Conservation (phyloP, 331 rosid genomes). For the Rhamnella rubrinervis region DNA sequence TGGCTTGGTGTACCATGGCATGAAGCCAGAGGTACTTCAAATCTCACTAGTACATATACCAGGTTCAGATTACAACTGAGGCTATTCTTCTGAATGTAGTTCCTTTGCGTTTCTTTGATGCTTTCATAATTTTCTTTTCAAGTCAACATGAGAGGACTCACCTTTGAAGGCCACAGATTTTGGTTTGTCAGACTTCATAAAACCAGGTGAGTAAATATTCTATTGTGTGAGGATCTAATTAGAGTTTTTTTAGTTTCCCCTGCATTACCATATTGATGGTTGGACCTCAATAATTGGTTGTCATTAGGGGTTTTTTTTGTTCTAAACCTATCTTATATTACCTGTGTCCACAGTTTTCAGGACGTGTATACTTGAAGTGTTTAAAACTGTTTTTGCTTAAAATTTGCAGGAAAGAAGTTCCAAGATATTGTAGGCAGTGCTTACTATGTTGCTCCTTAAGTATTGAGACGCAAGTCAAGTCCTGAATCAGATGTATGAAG, state of each 20-base stretch:
- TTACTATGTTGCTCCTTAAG: slow-evolving; percentile 68
- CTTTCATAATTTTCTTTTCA: slow-evolving; percentile 83
- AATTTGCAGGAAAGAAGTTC: slow-evolving; percentile 71
- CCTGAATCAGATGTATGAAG: slow-evolving; percentile 99
- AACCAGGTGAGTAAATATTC: slow-evolving; percentile 61
- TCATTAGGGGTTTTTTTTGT: neutral
- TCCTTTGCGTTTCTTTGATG: slow-evolving; percentile 26
- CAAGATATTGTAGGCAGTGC: slow-evolving; percentile 98
- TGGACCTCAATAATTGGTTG: neutral
- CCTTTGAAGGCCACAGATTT: slow-evolving; percentile 91
- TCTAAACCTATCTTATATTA: slow-evolving; percentile 8
- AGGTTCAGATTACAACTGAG: slow-evolving; percentile 18
- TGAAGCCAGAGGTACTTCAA: slow-evolving; percentile 90
- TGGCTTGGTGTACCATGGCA: slow-evolving; percentile 96
- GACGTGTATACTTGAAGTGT: slow-evolving; percentile 18
- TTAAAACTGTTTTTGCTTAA: slow-evolving; percentile 10
- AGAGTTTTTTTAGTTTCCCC: neutral
- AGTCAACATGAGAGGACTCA: slow-evolving; percentile 69
- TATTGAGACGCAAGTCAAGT: slow-evolving; percentile 90
- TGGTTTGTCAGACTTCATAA: slow-evolving; percentile 96
- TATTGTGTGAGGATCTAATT: slow-evolving; percentile 5
- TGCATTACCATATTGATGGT: neutral
- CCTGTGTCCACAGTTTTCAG: slow-evolving; percentile 20
- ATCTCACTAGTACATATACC: slow-evolving; percentile 1
- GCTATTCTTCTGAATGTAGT: slow-evolving; percentile 20